These are phyloP conservation scores for Boletellus ananas DNA, from an alignment of 768 basidiomycete genomes.

Conservation along the genomic window DNA sequence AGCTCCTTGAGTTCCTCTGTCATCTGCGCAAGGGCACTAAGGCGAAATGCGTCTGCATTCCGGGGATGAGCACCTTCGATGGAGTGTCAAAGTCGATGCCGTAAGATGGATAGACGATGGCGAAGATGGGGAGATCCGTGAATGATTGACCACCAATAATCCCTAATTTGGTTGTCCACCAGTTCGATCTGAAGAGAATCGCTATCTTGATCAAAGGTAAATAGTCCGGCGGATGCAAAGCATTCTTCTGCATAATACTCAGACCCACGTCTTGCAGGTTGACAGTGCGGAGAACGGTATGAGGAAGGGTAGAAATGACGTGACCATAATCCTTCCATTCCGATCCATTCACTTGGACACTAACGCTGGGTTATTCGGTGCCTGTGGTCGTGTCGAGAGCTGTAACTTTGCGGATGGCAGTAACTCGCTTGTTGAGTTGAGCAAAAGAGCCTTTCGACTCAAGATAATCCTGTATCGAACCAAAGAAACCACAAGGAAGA, in stretches of 20 bases:
- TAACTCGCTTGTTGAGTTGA: conserved; percentile 14
- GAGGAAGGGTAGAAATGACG: conserved; percentile 40
- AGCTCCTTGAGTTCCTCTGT: conserved; percentile 26
- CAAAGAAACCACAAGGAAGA: neutral
- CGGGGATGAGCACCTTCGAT: conserved; percentile 35
- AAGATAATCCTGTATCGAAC: conserved; percentile 21
- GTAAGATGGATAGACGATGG: conserved; percentile 45
- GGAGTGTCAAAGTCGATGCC: conserved; percentile 19
- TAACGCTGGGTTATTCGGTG: no score
- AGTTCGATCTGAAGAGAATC: conserved; percentile 38
- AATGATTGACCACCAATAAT: conserved; percentile 40
- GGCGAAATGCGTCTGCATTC: conserved; percentile 37
- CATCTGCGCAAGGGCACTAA: conserved; percentile 29
- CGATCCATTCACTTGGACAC: conserved; percentile 1
- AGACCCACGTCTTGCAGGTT: conserved; percentile 29
- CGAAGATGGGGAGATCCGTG: conserved; percentile 40
- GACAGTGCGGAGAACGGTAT: conserved; percentile 34
- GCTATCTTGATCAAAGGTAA: conserved; percentile 39
- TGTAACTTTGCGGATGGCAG: conserved; percentile 15
- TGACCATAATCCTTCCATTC: conserved; percentile 30
- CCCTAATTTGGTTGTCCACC: conserved; percentile 38
- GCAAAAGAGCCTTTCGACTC: conserved; percentile 1
- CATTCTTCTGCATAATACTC: conserved; percentile 30
- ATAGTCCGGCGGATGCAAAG: conserved; percentile 38
- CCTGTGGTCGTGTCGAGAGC: no score